A percentile compares a stretch with the other conserved stretches of the same genome.
Evolutionary conservation across 768 basidiomycete genomes (phyloP).

Genomic region (Kwoniella dendrophila): DNA sequence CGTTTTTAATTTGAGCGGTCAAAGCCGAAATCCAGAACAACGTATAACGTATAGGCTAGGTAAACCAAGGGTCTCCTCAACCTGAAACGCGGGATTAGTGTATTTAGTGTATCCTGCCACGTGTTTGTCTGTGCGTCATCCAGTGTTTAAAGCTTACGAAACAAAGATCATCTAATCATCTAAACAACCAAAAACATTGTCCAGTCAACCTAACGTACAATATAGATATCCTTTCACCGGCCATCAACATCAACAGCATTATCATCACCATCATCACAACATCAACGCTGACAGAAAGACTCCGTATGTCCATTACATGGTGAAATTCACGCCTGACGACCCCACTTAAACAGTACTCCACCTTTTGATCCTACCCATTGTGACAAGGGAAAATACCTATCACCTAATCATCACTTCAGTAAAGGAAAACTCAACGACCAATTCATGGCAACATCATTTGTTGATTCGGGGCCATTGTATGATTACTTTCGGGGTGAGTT

Average conservation of each 20-base stretch:
- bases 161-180: not conserved
- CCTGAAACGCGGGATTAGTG: slow-evolving; percentile 2
- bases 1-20: no score
- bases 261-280: no score
- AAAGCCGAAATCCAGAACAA: not conserved
- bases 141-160: not conserved
- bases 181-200: not conserved
- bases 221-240: no score
- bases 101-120: not conserved
- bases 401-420: no score
- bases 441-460: slow-evolving; percentile 20
- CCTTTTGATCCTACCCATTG: slow-evolving; percentile 11
- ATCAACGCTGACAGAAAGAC: no score
- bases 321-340: no score
- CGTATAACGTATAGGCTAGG: not conserved
- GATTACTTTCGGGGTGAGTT: slow-evolving; percentile 29
- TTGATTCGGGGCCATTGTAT: slow-evolving; percentile 26
- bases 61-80: slow-evolving; percentile 9
- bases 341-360: no score
- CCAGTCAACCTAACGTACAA: no score
- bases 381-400: slow-evolving; percentile 3
- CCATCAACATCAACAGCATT: no score
- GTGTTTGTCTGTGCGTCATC: slow-evolving; percentile 10
- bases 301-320: no score
- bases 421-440: not conserved